Evolutionary conservation across 352 stramenopile species (phyloP).

Genomic region (Globisporangium alternatum): DNA sequence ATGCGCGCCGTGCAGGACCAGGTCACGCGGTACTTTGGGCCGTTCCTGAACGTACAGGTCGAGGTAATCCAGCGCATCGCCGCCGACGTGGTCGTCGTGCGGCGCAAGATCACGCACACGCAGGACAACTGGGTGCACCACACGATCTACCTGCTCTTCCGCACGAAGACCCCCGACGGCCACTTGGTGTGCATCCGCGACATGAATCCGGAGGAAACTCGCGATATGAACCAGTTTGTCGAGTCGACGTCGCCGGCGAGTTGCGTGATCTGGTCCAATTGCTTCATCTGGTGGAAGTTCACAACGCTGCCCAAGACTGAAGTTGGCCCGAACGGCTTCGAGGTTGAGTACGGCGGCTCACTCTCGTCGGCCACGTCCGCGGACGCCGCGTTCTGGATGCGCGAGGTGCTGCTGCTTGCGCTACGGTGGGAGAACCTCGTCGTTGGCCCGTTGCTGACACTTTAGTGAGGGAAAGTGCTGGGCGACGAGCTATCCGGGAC

Average conservation of each 20-base stretch:
- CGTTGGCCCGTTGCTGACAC: constrained; percentile 44
- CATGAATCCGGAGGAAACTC: constrained; percentile 44
- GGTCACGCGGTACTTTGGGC: constrained; percentile 52
- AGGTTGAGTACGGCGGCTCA: constrained; percentile 56
- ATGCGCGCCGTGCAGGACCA: constrained; percentile 56
- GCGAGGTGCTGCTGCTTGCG: constrained; percentile 48
- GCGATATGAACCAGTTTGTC: constrained; percentile 26
- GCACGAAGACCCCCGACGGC: constrained; percentile 59
- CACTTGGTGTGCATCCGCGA: constrained; percentile 69
- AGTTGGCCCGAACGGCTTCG: constrained; percentile 29
- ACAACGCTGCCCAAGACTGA: constrained; percentile 37
- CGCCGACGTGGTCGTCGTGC: constrained; percentile 51
- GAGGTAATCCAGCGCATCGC: constrained; percentile 53
- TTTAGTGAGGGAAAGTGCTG: constrained; percentile 20
- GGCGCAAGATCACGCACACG: constrained; percentile 54
- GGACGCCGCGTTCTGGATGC: constrained; percentile 59
- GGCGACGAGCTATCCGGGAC: constrained; percentile 1
- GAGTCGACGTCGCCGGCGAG: constrained; percentile 17
- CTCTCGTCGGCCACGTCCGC: constrained; percentile 34
- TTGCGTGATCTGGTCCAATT: constrained; percentile 58
- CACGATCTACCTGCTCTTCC: constrained; percentile 73
- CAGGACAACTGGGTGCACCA: constrained; percentile 55
- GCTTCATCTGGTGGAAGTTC: constrained; percentile 67
- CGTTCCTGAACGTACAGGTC: constrained; percentile 46
- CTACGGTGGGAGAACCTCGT: constrained; percentile 56